A percentile compares a stretch with the other conserved stretches of the same genome.
Evolutionary conservation across 768 basidiomycete genomes (phyloP).

Genomic region (Leccinum barrowsii): DNA sequence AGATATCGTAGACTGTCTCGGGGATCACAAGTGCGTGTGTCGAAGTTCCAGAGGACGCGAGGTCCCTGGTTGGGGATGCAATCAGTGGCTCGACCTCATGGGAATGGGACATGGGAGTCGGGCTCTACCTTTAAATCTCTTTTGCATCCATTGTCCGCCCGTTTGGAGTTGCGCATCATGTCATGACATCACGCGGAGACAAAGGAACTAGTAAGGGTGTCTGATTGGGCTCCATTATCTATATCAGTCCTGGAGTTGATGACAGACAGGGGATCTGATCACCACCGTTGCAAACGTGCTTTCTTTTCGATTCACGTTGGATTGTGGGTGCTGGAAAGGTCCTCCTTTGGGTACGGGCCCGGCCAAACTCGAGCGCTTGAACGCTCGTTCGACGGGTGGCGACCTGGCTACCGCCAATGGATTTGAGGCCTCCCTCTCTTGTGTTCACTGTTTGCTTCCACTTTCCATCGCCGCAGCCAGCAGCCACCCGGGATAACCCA

Average conservation of each 20-base stretch:
- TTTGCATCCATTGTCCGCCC: conserved; percentile 1
- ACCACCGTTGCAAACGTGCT: not conserved
- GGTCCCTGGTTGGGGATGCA: not conserved
- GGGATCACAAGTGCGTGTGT: not conserved
- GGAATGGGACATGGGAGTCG: not conserved
- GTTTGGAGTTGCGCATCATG: not conserved
- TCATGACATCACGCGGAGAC: not conserved
- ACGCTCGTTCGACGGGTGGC: not conserved
- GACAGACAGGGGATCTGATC: not conserved
- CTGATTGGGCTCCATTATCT: not conserved
- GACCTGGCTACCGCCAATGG: not conserved
- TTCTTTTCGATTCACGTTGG: not conserved
- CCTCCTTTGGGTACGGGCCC: not conserved
- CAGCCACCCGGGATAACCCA: not conserved
- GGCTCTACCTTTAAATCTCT: not conserved
- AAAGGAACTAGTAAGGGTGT: not conserved
- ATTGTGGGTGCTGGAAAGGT: not conserved
- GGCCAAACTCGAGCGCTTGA: not conserved
- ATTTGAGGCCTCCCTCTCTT: not conserved
- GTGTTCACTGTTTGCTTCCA: not conserved
- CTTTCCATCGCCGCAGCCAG: not conserved
- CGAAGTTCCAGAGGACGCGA: not conserved
- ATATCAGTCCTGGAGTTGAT: not conserved
- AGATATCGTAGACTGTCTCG: conserved; percentile 5
- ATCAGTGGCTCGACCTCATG: not conserved